phyloP scores from a whole-genome alignment of 2,329 filamentous ascomycete genomes.

The Truncatella angustata region DNA sequence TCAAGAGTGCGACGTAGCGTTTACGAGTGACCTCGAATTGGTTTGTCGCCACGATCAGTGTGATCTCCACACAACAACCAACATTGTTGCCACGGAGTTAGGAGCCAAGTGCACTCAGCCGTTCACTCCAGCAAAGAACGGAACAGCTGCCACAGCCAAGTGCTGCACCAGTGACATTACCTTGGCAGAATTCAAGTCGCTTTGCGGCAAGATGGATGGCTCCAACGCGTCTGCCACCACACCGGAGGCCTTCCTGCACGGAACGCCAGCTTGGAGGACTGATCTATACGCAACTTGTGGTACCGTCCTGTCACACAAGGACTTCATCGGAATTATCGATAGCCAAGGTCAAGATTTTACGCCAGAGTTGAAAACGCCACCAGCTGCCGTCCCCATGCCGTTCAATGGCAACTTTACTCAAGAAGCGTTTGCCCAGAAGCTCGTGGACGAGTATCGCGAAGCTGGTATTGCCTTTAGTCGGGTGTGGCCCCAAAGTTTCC shows the following conservation, averaged over 20 bases:
- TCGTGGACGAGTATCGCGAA: conserved; percentile 58
- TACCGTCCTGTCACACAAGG: conserved; percentile 58
- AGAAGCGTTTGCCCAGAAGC: conserved; percentile 60
- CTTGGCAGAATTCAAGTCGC: conserved; percentile 61
- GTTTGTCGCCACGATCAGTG: conserved; percentile 68
- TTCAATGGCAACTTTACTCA: conserved; percentile 65
- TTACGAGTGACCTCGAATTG: conserved; percentile 63
- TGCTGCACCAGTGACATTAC: conserved; percentile 75
- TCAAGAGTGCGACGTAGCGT: conserved; percentile 66
- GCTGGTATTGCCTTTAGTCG: conserved; percentile 50
- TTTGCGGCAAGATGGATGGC: conserved; percentile 72
- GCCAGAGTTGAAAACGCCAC: conserved; percentile 64
- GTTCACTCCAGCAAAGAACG: conserved; percentile 55
- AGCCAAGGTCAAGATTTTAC: conserved; percentile 60
- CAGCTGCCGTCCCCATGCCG: conserved; percentile 62
- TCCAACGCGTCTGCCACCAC: conserved; percentile 58
- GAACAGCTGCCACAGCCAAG: conserved; percentile 54
- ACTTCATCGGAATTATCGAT: conserved; percentile 61
- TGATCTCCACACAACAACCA: conserved; percentile 67
- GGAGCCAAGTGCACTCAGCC: conserved; percentile 62
- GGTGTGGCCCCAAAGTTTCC: conserved; percentile 65
- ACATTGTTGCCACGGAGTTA: conserved; percentile 62
- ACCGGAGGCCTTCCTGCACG: conserved; percentile 53
- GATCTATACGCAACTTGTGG: conserved; percentile 65
- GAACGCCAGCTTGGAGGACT: conserved; percentile 61